A percentile compares a stretch with the other conserved stretches of the same genome.
Evolutionary conservation across 805 yeast genomes (phyloP).

Genomic region (Hanseniaspora meyeri): DNA sequence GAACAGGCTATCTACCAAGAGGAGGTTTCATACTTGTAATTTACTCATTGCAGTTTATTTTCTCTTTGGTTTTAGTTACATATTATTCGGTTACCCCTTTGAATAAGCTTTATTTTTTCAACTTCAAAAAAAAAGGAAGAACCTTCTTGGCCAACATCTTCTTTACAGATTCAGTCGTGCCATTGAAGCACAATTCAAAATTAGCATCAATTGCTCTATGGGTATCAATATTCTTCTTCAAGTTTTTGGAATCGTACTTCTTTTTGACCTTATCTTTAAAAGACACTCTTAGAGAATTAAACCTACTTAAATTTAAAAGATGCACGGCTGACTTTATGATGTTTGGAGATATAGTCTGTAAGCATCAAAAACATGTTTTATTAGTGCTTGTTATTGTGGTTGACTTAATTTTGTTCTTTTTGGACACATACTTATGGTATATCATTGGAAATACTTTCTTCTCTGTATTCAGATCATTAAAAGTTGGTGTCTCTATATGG

Average conservation of each 20-base stretch:
- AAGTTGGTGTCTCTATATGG: conserved; percentile 94
- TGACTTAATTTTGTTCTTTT: conserved; percentile 88
- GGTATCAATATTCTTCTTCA: conserved; percentile 80
- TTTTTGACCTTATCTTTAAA: conserved; percentile 78
- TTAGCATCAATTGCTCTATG: conserved; percentile 91
- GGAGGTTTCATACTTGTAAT: conserved; percentile 32
- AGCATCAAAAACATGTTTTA: conserved; percentile 77
- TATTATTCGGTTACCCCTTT: conserved; percentile 46
- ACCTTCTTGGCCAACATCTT: conserved; percentile 33
- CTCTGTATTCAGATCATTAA: conserved; percentile 95
- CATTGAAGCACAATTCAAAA: conserved; percentile 75
- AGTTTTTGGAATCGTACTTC: conserved; percentile 80
- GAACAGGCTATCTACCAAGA: conserved; percentile 39
- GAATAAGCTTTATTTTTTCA: conserved; percentile 33
- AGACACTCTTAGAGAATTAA: conserved; percentile 86
- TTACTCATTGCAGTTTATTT: conserved; percentile 36
- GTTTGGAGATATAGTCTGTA: conserved; percentile 54
- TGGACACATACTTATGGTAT: conserved; percentile 99
- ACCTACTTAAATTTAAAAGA: conserved; percentile 70
- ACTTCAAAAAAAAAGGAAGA: conserved; percentile 22
- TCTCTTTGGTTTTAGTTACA: conserved; percentile 37
- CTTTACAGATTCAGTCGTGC: conserved; percentile 42
- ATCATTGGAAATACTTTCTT: conserved; percentile 86
- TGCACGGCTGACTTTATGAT: conserved; percentile 92
- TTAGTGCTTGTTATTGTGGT: conserved; percentile 86